Conservation (phyloP, 352 stramenopile genomes). For the Pythium brachiatum region DNA sequence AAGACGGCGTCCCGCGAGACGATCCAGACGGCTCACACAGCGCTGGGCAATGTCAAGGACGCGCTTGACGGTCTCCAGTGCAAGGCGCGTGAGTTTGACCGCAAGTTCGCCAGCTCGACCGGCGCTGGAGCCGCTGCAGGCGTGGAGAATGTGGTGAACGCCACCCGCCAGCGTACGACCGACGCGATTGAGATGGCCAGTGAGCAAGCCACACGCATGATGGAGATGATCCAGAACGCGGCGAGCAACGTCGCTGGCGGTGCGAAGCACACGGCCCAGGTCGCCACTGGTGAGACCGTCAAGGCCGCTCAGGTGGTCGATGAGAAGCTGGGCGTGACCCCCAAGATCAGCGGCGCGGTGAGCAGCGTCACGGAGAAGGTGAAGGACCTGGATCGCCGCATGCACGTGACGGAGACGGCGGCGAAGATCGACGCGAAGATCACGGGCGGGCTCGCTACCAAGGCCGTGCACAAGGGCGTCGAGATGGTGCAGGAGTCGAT, state of each 20-base stretch:
- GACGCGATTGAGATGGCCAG: slow-evolving; percentile 56
- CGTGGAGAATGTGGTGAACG: slow-evolving; percentile 45
- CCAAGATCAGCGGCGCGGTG: slow-evolving; percentile 25
- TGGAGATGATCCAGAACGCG: slow-evolving; percentile 38
- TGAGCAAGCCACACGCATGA: slow-evolving; percentile 47
- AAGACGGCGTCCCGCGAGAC: slow-evolving; percentile 40
- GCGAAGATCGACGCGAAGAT: slow-evolving; percentile 61
- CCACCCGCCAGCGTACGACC: slow-evolving; percentile 49
- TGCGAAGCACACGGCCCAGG: slow-evolving; percentile 28
- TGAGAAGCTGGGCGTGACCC: slow-evolving; percentile 48
- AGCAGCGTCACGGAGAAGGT: slow-evolving; percentile 46
- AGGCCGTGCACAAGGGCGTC: slow-evolving; percentile 49
- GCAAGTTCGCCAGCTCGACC: slow-evolving; percentile 43
- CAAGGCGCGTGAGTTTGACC: slow-evolving; percentile 49
- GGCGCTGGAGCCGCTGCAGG: not conserved
- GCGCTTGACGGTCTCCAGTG: slow-evolving; percentile 47
- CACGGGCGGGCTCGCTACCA: slow-evolving; percentile 54
- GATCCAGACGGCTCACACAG: slow-evolving; percentile 42
- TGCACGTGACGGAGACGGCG: slow-evolving; percentile 54
- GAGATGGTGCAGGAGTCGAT: slow-evolving; percentile 62
- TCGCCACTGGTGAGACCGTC: slow-evolving; percentile 44
- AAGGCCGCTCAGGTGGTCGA: slow-evolving; percentile 48
- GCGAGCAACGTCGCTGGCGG: slow-evolving; percentile 15
- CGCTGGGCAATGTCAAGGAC: slow-evolving; percentile 36
- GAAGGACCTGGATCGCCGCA: slow-evolving; percentile 49